Base-by-base conservation (phyloP, 2,329 filamentous ascomycete species). In the Neofusicoccum kwambonambiense region DNA sequence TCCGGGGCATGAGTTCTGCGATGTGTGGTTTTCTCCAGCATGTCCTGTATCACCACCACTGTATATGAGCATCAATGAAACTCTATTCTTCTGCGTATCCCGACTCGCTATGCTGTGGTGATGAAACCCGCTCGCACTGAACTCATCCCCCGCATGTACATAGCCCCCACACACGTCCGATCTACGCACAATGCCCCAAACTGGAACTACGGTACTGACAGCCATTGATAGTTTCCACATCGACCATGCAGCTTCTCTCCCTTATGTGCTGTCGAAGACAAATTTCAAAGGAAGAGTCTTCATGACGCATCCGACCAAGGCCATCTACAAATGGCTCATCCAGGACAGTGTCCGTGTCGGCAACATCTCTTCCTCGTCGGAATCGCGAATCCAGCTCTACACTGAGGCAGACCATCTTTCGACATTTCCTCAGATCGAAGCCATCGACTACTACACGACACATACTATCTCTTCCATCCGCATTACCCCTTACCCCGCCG, bases 261-360 rank as follows among this genome's bases (percentile, higher is more conserved):
- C 95, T 50, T 99, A 98, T 76, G 95, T 99, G 66, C 86, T 99
- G 69, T 91, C 94, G 69, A 99, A 99, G 82, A 98, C 95, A 42
- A 97, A 97, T 78, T 99, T 99, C 82, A 90, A 91, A 69, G 95
- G 95, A 56, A 89, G 93, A 22, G 94, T 98, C 67, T 98, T 97
- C 82, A 99, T 98, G 94, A 99, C 95, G 60, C 95, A 99, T 82
- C 93, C 95, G 1, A 99, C 95, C 52, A 98, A 99, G 78, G 95
- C 95, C 71, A 99, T 99, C 76, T 99, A 99, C 86, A 98, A 98
- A 80, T 98, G 95, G 94, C 87, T 98, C 60, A 97, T 98, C 68
- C 93, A 97, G 78, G 95, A 99, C 79, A 96, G 93, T 70, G 92
- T 99, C 50, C 89, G 95, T 66, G 93, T 99, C 35, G 90, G 72